Evolutionary conservation across 805 yeast genomes (phyloP).

Genomic region (Teunomyces pallodes): DNA sequence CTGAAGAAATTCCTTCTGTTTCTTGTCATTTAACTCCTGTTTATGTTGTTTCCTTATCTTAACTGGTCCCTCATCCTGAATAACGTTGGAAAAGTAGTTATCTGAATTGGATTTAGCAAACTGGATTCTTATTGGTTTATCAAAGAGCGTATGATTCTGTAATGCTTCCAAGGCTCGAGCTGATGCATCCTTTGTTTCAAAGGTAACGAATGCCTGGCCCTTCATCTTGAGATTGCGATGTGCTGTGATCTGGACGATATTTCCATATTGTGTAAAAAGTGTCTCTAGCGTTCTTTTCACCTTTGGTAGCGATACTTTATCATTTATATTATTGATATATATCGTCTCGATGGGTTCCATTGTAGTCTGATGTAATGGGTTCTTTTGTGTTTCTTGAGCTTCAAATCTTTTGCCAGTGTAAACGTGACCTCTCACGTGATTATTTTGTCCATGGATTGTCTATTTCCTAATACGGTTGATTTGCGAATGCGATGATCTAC

Average conservation of each 20-base stretch:
- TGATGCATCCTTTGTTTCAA: constrained; percentile 43
- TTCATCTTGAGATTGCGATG: constrained; percentile 61
- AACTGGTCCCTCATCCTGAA: constrained; percentile 19
- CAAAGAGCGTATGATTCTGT: constrained; percentile 42
- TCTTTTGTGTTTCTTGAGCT: background rate
- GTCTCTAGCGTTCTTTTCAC: constrained; percentile 43
- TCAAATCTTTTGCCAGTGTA: no score
- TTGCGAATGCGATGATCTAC: no score
- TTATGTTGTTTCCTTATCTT: constrained; percentile 18
- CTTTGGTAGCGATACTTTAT: constrained; percentile 54
- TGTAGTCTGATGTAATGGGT: background rate
- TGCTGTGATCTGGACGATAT: constrained; percentile 50
- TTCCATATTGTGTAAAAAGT: constrained; percentile 46
- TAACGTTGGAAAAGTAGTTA: constrained; percentile 12
- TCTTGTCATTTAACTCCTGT: constrained; percentile 12
- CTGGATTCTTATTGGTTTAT: constrained; percentile 46
- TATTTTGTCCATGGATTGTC: no score
- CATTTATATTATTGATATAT: constrained; percentile 74
- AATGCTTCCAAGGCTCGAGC: constrained; percentile 42
- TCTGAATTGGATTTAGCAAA: constrained; percentile 49
- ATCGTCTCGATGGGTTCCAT: constrained; percentile 29
- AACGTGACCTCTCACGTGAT: no score
- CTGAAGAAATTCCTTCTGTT: constrained; percentile 7
- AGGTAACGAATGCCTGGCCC: constrained; percentile 82
- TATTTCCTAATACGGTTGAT: no score